These are phyloP conservation scores for Eragrostis curvula DNA, from an alignment of 176 grass and related monocot species.

Conservation along the genomic window DNA sequence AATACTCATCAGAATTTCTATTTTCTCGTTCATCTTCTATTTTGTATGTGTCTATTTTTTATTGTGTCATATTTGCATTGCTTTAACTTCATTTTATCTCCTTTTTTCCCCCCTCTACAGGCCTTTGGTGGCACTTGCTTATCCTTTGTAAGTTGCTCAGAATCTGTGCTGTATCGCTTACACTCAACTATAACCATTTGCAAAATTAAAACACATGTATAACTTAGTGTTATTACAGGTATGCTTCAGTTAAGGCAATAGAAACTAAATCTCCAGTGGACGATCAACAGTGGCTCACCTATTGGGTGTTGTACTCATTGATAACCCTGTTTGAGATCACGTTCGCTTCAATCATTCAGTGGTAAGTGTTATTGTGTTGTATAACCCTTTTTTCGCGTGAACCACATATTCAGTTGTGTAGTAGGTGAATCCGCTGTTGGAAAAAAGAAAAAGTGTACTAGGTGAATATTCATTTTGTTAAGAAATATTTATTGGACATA, in stretches of 20 bases:
- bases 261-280: conserved; percentile 71
- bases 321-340: conserved; percentile 75
- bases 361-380: conserved; percentile 42
- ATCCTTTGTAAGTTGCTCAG: conserved; percentile 68
- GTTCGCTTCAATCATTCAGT: conserved; percentile 63
- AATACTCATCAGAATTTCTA: neutral
- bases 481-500: neutral
- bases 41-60: neutral
- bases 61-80: neutral
- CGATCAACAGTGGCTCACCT: conserved; percentile 86
- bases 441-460: too few relatives aligned
- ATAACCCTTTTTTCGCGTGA: neutral
- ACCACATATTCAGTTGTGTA: neutral
- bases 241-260: conserved; percentile 71
- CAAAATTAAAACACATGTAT: conserved; percentile 12
- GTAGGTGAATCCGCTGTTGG: neutral
- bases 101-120: conserved; percentile 42
- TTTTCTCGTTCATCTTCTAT: neutral
- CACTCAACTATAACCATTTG: conserved; percentile 9
- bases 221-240: conserved; percentile 42
- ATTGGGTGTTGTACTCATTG: conserved; percentile 79
- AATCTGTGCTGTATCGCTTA: neutral
- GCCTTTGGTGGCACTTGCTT: conserved; percentile 69
- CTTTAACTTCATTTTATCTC: conserved; percentile 17
- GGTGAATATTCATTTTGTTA: neutral